Base-by-base conservation (phyloP, 2,329 filamentous ascomycete genomes). In the Cercospora canescens region DNA sequence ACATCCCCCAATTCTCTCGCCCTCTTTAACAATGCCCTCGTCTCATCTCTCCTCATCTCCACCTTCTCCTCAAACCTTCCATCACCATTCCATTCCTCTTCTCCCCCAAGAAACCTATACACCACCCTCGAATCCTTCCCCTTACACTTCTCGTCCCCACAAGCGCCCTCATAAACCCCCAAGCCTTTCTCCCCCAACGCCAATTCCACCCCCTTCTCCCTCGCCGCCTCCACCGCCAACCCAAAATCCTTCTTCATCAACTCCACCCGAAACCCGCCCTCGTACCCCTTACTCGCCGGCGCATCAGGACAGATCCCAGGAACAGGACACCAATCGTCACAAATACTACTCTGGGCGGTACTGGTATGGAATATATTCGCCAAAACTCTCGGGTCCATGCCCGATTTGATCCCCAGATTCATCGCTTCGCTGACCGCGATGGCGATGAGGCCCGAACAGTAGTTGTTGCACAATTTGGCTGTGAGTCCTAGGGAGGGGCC, bases 381-480 rank as follows among this genome's bases (percentile, higher is more conserved):
- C 26, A 88, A 77, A 2, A 85, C 80, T 4, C 82, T 75, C 0
- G 86, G 84, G 66, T 88, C 84, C 62, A 89, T 77, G 0, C 87
- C 86, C 6, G 83, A 81, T 1, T 80, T 77, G 79, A 89, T 88
- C 0, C 86, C 86, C 74, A 89, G 86, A 65, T 87, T 83, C 79
- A 88, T 84, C 1, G 86, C 85, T 73, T 89, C 87, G 0, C 84
- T 81, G 50, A 80, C 82, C 0, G 86, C 86, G 61, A 89, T 86
- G 6, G 86, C 83, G 64, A 88, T 88, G 24, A 87, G 77, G 1
- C 85, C 86, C 0, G 83, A 86, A 57, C 84, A 80, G 73, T 89
- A 89, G 70, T 89, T 89, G 72, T 89, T 89, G 62, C 82, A 86
- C 6, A 88, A 76, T 75, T 88, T 89, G 0, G 86, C 85, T 0